Conservation (phyloP, 1,284 basidiomycete species). For the Microbotryum intermedium region DNA sequence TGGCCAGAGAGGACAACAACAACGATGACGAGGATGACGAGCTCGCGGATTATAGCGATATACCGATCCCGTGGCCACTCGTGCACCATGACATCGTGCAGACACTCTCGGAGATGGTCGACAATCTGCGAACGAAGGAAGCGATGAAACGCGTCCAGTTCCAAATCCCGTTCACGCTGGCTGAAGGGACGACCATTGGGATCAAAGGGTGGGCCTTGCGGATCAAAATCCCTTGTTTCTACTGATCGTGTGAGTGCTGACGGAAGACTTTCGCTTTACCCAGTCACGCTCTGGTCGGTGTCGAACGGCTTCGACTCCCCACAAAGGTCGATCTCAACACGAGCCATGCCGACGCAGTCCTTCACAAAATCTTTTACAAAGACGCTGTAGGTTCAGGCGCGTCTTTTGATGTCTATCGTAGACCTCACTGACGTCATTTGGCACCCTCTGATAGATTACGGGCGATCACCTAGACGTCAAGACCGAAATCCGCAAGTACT, state of each 20-base stretch:
- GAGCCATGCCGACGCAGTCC: conserved; percentile 63
- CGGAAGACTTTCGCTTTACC: background rate
- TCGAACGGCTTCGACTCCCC: conserved; percentile 70
- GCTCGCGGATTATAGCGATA: conserved; percentile 3
- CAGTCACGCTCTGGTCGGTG: conserved; percentile 76
- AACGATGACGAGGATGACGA: conserved; percentile 23
- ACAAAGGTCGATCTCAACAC: conserved; percentile 73
- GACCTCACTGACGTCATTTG: background rate
- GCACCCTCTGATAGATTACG: conserved; percentile 6
- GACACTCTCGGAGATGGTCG: conserved; percentile 34
- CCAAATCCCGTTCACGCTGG: conserved; percentile 71
- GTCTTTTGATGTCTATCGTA: too few species aligned
- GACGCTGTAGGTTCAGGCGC: conserved; percentile 55
- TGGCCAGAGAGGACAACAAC: conserved; percentile 26
- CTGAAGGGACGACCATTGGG: conserved; percentile 71
- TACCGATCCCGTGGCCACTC: conserved; percentile 2
- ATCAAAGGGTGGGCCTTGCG: conserved; percentile 66
- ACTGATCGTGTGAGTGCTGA: background rate
- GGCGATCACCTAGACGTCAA: conserved; percentile 29
- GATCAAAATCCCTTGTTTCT: background rate
- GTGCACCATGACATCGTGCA: conserved; percentile 18
- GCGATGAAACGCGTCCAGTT: conserved; percentile 81
- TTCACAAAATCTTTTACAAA: conserved; percentile 60
- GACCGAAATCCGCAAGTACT: conserved; percentile 40
- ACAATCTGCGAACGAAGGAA: conserved; percentile 45